Conservation (phyloP, 768 basidiomycete genomes). For the Lanmaoa pseudosensibilis region DNA sequence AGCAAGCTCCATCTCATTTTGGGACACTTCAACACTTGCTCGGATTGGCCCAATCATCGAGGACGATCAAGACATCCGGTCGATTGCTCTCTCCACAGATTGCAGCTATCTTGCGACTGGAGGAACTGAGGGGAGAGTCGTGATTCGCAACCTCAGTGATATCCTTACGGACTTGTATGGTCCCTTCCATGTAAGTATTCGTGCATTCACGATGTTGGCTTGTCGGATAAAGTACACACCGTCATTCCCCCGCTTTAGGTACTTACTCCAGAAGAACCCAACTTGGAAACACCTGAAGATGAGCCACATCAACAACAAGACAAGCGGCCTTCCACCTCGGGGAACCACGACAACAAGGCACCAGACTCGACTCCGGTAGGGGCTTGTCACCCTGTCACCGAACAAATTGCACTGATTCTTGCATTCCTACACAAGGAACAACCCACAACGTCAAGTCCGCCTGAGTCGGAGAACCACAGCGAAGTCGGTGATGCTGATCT, state of each 20-base stretch:
- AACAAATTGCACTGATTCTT: background rate
- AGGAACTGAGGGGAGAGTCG: background rate
- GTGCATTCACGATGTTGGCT: background rate
- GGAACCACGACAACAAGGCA: too few relatives aligned
- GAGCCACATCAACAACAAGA: background rate
- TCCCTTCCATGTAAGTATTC: background rate
- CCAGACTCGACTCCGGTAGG: background rate
- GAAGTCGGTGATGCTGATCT: background rate
- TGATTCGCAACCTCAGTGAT: background rate
- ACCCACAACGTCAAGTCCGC: background rate
- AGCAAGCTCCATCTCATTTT: background rate
- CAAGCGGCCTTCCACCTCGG: background rate
- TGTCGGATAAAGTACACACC: background rate
- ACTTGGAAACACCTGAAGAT: background rate
- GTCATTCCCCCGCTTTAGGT: background rate
- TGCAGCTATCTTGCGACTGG: background rate
- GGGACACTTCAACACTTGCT: background rate
- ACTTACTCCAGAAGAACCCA: too few relatives aligned
- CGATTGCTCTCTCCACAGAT: background rate
- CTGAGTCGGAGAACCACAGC: background rate
- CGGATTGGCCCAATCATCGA: background rate
- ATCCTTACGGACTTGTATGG: conserved; percentile 4
- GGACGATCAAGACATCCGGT: background rate
- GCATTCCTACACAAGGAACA: background rate
- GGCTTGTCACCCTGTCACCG: background rate